Percentiles rank a stretch among this genome's conserved stretches.
Evolutionary conservation across 2,329 filamentous ascomycete species (phyloP).

Genomic region (Cercospora zeae-maydis): DNA sequence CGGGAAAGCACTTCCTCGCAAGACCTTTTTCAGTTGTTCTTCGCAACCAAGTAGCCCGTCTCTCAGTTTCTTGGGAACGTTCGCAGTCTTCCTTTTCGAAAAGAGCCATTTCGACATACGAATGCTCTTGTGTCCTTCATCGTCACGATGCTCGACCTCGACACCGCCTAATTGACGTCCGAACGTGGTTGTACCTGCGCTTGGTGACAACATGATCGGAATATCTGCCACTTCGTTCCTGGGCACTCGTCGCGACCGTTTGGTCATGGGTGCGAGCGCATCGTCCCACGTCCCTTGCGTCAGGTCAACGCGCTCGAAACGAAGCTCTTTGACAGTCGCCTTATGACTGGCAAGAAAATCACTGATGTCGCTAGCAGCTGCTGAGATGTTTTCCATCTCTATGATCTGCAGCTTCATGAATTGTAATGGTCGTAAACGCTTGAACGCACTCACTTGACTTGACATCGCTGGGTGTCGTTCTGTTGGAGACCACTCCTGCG

Average conservation of each 20-base stretch:
- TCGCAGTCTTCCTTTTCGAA: slow-evolving; percentile 14
- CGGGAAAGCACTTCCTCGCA: slow-evolving; percentile 28
- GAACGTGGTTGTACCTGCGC: slow-evolving; percentile 12
- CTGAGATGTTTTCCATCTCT: slow-evolving; percentile 67
- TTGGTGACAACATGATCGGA: slow-evolving; percentile 36
- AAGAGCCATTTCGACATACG: slow-evolving; percentile 26
- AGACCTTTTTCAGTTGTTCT: slow-evolving; percentile 28
- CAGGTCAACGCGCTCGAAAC: slow-evolving; percentile 73
- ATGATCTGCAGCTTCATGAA: slow-evolving; percentile 68
- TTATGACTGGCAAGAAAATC: slow-evolving; percentile 66
- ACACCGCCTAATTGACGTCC: slow-evolving; percentile 23
- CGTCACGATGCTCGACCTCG: slow-evolving; percentile 14
- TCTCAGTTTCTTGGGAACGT: slow-evolving; percentile 21
- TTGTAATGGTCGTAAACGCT: slow-evolving; percentile 46
- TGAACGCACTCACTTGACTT: background rate
- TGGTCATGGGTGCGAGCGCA: slow-evolving; percentile 67
- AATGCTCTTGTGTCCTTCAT: slow-evolving; percentile 19
- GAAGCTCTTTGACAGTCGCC: slow-evolving; percentile 67
- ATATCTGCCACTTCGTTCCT: slow-evolving; percentile 27
- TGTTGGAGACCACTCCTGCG: background rate
- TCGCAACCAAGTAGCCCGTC: slow-evolving; percentile 30
- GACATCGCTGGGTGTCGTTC: slow-evolving; percentile 19
- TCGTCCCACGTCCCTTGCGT: slow-evolving; percentile 75
- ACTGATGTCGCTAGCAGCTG: slow-evolving; percentile 68
- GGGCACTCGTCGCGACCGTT: background rate